A percentile compares a stretch with the other conserved stretches of the same genome.
Conservation (phyloP, 192 early-diverging fungal species). For the Backusella westeae region DNA sequence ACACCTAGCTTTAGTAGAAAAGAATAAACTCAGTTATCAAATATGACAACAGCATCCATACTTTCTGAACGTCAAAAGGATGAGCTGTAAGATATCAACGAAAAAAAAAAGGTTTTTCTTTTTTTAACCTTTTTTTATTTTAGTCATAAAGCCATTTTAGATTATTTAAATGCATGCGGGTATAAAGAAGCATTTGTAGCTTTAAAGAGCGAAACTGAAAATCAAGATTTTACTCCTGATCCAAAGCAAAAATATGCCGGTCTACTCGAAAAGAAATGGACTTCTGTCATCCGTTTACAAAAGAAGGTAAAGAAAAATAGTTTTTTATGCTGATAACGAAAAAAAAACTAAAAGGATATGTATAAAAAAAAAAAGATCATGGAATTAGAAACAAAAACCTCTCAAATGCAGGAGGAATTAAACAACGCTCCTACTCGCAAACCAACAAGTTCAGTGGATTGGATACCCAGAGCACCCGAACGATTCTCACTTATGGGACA, state of each 20-base stretch:
- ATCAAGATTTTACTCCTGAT: constrained; percentile 71
- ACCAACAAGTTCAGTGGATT: constrained; percentile 62
- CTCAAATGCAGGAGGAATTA: constrained; percentile 75
- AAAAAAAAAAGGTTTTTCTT: background rate
- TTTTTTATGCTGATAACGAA: background rate
- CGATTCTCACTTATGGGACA: constrained; percentile 73
- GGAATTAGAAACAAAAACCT: constrained; percentile 84
- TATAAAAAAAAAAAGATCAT: constrained; percentile 60
- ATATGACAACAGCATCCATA: constrained; percentile 41
- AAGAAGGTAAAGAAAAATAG: constrained; percentile 62
- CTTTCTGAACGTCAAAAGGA: constrained; percentile 73
- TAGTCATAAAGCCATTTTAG: constrained; percentile 78
- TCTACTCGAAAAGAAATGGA: constrained; percentile 91
- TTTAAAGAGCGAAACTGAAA: constrained; percentile 68
- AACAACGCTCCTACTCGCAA: constrained; percentile 55
- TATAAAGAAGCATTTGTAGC: constrained; percentile 63
- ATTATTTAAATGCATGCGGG: constrained; percentile 82
- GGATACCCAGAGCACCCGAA: constrained; percentile 83
- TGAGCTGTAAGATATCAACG: constrained; percentile 55
- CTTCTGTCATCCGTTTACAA: constrained; percentile 85
- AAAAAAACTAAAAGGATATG: background rate
- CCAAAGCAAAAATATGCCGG: constrained; percentile 77
- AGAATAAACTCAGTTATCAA: background rate
- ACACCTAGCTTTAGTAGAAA: background rate
- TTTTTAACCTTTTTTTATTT: too few species aligned